A percentile compares a stretch with the other conserved stretches of the same genome.
phyloP scores from a whole-genome alignment of 1,284 basidiomycete species.

The Prillingera fragicola region DNA sequence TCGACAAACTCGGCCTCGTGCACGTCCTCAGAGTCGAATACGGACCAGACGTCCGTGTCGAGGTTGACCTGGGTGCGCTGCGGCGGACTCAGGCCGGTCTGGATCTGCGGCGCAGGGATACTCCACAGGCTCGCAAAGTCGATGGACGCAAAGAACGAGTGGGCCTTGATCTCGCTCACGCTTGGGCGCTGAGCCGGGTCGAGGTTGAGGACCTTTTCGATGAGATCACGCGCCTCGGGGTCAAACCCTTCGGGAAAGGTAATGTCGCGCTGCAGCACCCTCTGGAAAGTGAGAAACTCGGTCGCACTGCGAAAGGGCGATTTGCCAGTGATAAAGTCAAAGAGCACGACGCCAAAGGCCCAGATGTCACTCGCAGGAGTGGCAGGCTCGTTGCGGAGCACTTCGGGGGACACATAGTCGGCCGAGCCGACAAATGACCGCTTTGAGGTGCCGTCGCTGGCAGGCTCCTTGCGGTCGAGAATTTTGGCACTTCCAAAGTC shows the following conservation, averaged over 20 bases:
- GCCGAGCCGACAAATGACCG: constrained; percentile 91
- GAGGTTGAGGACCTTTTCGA: constrained; percentile 51
- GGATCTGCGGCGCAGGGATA: constrained; percentile 42
- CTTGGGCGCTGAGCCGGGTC: constrained; percentile 62
- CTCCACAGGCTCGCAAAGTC: constrained; percentile 74
- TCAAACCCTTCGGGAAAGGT: constrained; percentile 51
- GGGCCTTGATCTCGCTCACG: constrained; percentile 60
- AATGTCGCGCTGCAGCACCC: constrained; percentile 53
- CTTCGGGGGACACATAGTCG: constrained; percentile 91
- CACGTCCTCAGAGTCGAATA: constrained; percentile 40
- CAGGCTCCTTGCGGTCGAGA: constrained; percentile 54
- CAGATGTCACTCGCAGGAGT: constrained; percentile 53
- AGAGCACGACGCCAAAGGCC: constrained; percentile 56
- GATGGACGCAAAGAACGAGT: constrained; percentile 68
- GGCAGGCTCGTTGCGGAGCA: constrained; percentile 64
- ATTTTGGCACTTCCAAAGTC: constrained; percentile 97
- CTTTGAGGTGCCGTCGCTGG: constrained; percentile 36
- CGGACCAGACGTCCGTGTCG: constrained; percentile 38
- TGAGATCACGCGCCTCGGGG: constrained; percentile 48
- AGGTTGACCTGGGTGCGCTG: constrained; percentile 19
- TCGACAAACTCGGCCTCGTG: constrained; percentile 31
- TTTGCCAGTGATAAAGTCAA: constrained; percentile 53
- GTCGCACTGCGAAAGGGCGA: constrained; percentile 55
- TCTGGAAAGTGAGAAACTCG: constrained; percentile 57
- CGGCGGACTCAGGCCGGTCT: constrained; percentile 45